Base-by-base conservation (phyloP, 129 eudicot species). In the Tagetes erecta region DNA sequence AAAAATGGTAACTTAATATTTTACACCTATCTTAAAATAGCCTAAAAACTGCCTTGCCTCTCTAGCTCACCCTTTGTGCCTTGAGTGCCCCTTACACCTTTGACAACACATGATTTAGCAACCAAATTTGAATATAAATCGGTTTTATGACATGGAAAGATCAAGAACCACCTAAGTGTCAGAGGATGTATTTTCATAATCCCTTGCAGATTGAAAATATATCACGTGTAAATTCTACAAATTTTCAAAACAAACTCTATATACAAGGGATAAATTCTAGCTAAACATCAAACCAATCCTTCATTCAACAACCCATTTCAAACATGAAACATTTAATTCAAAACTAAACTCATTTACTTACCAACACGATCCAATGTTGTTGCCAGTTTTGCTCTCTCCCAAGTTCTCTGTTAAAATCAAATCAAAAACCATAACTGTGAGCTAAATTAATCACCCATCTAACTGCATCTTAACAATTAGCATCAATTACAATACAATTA, bases 311-410 rank as follows among this genome's bases (percentile, higher is more conserved):
- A 11, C n/a, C 52, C n/a, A 10, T 47, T 11, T 47, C 52, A 2
- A 47, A 47, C 52, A 47, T 47, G 1, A 47, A 47, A 47, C 14
- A 10, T 11, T 47, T 46, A 56, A 68, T 71, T 62, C 4, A 2
- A 77, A 46, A 37, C 36, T 42, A 42, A 42, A 42, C 1, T 7
- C 49, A 39, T 14, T 41, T 12, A 67, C 80, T 49, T 85, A 94
- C 99, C 97, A 78, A 95, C 89, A 73, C 84, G 88, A 73, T 91
- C 94, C 91, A 95, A 78, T 59, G 91, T 81, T 14, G 87, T 73
- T 0, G 97, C 99, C 85, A 90, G 44, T 66, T 87, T 95, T 49
- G 97, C 93, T 81, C 99, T 86, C 80, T 95, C 99, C 97, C 97
- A 95, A 31, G 97, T 95, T 80, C 99, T 91, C 99, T 94, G 97